These are phyloP conservation scores for Coelastrella sp. DNA, from an alignment of 139 green algal species.

Conservation along the genomic window DNA sequence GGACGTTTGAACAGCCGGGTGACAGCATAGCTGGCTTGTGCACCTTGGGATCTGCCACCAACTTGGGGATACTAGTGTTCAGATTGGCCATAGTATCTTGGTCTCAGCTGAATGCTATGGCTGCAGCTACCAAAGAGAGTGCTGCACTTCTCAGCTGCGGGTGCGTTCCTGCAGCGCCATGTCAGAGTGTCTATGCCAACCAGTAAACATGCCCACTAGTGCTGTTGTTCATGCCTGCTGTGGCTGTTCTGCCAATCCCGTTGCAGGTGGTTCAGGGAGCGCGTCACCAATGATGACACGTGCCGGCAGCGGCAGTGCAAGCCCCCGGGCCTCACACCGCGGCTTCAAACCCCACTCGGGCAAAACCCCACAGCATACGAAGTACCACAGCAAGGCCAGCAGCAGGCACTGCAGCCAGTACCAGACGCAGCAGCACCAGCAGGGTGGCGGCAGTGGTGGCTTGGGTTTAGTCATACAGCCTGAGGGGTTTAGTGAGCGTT, in stretches of 20 bases:
- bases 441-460: not conserved
- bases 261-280: conserved; percentile 11
- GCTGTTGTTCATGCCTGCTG: too few species aligned
- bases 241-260: not conserved
- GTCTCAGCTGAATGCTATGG: too few species aligned
- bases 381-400: conserved; percentile 29
- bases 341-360: not conserved
- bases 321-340: not conserved
- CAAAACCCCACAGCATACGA: not conserved
- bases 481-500: not conserved
- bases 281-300: not conserved
- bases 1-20: too few species aligned
- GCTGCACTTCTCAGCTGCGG: too few species aligned
- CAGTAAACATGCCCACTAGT: not conserved
- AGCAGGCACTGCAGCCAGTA: not conserved
- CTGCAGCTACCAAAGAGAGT: too few species aligned
- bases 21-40: too few species aligned
- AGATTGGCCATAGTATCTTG: too few species aligned
- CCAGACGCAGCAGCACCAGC: not conserved
- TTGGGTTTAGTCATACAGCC: not conserved
- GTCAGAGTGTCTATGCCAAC: not conserved
- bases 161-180: not conserved
- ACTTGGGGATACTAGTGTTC: too few species aligned
- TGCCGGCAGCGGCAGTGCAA: not conserved
- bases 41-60: too few species aligned